These are phyloP conservation scores for Apiospora rasikravindrae DNA, from an alignment of 2,329 filamentous ascomycete species.

Conservation along the genomic window DNA sequence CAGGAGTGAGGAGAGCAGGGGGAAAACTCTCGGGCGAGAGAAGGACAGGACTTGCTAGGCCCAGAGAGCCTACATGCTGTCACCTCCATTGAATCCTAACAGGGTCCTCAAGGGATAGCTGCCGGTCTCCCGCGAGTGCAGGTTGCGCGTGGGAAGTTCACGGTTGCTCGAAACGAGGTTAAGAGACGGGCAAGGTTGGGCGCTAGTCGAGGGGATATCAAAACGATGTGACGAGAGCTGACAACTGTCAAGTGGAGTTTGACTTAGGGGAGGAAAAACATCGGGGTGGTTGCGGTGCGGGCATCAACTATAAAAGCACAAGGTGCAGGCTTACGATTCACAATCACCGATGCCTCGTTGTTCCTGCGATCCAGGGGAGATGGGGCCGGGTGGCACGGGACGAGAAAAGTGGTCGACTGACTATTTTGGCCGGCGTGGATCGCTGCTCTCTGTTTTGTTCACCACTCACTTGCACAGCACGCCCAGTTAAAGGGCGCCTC, in stretches of 20 bases:
- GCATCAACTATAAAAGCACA: neutral
- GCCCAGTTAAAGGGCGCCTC: neutral
- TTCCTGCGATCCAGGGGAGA: slow-evolving; percentile 1
- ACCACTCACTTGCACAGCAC: neutral
- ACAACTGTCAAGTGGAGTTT: slow-evolving; percentile 8
- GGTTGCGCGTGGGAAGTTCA: neutral
- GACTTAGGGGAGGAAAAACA: neutral
- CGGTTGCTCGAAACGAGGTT: neutral
- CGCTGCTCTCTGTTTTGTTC: neutral
- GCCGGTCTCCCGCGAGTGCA: neutral
- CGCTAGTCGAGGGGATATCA: neutral
- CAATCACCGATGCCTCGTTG: neutral
- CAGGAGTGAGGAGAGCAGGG: neutral
- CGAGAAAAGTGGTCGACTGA: neutral
- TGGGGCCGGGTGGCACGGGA: neutral
- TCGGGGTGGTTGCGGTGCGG: neutral
- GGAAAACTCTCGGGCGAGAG: neutral
- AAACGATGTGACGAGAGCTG: neutral
- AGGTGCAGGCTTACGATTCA: neutral
- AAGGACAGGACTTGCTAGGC: neutral
- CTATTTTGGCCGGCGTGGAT: neutral
- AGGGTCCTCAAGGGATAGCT: too few relatives aligned
- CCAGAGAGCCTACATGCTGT: neutral
- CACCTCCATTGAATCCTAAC: too few relatives aligned
- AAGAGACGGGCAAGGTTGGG: neutral